Percentiles rank a stretch among this genome's conserved stretches.
Evolutionary conservation across 1,139 yeast genomes (phyloP).

Genomic region (Hyphopichia khmerensis): DNA sequence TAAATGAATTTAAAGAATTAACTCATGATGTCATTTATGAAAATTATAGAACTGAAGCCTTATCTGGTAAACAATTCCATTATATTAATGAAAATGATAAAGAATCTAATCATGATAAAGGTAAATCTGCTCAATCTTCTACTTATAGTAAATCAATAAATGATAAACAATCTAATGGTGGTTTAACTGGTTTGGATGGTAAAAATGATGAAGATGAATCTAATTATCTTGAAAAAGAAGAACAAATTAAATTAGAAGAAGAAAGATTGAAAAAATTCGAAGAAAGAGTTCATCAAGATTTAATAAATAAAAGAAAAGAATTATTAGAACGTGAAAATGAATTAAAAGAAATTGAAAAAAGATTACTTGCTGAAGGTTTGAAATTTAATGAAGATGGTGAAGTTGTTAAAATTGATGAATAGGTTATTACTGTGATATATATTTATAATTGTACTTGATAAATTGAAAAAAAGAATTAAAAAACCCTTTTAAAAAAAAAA

Average conservation of each 20-base stretch:
- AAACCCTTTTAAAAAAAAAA: constrained; percentile 1
- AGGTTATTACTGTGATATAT: too few relatives aligned
- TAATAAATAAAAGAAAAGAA: constrained; percentile 80
- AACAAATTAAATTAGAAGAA: constrained; percentile 77
- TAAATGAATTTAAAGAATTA: constrained; percentile 70
- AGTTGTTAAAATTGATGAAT: constrained; percentile 29
- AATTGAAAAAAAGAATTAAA: not conserved
- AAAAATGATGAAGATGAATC: constrained; percentile 32
- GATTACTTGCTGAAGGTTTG: constrained; percentile 61
- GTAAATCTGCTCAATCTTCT: constrained; percentile 5
- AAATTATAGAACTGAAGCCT: constrained; percentile 67
- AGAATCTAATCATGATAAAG: constrained; percentile 6
- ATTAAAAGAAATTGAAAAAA: constrained; percentile 75
- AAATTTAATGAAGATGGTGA: constrained; percentile 44
- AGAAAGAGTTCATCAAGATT: constrained; percentile 86
- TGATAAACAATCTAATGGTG: not conserved
- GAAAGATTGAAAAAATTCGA: constrained; percentile 77
- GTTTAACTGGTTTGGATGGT: not conserved
- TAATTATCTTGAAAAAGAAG: constrained; percentile 65
- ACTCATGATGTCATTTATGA: constrained; percentile 71
- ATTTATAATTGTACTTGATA: too few relatives aligned
- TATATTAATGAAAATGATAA: constrained; percentile 24
- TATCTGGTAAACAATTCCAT: constrained; percentile 49
- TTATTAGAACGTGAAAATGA: constrained; percentile 87
- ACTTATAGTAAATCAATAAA: not conserved